These are phyloP conservation scores for Fonsecaea multimorphosa DNA, from an alignment of 2,329 filamentous ascomycete species.

Conservation along the genomic window DNA sequence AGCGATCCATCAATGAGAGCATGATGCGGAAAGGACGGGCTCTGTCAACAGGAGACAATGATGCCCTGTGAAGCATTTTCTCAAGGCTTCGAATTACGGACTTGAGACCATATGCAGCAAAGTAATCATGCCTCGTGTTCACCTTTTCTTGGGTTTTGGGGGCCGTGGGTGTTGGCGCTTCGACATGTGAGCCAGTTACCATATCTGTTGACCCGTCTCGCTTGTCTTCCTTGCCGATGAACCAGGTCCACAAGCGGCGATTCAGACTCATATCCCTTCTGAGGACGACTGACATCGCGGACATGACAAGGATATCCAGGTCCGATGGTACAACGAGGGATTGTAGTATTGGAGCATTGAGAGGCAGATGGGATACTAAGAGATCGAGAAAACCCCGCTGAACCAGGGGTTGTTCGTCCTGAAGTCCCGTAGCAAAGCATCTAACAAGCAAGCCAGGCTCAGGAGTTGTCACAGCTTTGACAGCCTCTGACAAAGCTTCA, in stretches of 20 bases:
- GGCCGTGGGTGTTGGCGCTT: slow-evolving; percentile 6
- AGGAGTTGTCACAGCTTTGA: slow-evolving; percentile 77
- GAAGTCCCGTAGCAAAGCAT: slow-evolving; percentile 88
- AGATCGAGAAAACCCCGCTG: slow-evolving; percentile 94
- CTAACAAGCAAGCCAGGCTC: slow-evolving; percentile 90
- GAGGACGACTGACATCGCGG: slow-evolving; percentile 84
- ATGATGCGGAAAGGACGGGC: slow-evolving; percentile 89
- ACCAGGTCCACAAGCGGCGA: slow-evolving; percentile 92
- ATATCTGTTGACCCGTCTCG: slow-evolving; percentile 33
- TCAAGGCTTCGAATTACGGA: slow-evolving; percentile 76
- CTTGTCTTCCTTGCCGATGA: slow-evolving; percentile 74
- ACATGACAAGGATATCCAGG: slow-evolving; percentile 78
- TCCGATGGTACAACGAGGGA: slow-evolving; percentile 74
- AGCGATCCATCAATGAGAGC: slow-evolving; percentile 95
- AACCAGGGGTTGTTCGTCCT: slow-evolving; percentile 85
- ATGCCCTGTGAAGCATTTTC: slow-evolving; percentile 70
- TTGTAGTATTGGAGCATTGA: slow-evolving; percentile 82
- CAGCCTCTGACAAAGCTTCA: slow-evolving; percentile 57
- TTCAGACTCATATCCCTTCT: slow-evolving; percentile 97
- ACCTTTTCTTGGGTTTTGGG: slow-evolving; percentile 41
- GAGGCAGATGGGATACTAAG: slow-evolving; percentile 84
- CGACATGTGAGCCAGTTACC: background rate
- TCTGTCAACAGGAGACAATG: slow-evolving; percentile 66
- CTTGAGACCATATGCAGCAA: slow-evolving; percentile 77
- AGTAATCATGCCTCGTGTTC: slow-evolving; percentile 71